A percentile compares a stretch with the other conserved stretches of the same genome.
Evolutionary conservation across 495 filamentous ascomycete genomes (phyloP).

Genomic region (Diplogelasinospora grovesii): DNA sequence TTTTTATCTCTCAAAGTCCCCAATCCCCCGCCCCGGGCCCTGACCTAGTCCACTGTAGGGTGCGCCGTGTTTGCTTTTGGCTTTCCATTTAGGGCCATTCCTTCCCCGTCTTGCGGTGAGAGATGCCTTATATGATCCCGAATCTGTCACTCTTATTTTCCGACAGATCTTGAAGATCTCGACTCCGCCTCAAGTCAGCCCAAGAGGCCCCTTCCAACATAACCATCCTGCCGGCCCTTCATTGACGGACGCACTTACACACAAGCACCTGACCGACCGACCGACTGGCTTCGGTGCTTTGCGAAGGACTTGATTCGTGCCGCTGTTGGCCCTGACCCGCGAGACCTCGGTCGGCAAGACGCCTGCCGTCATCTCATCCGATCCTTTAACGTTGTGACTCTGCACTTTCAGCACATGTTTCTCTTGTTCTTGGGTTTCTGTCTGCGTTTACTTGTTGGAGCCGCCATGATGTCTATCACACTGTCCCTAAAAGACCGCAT

Average conservation of each 20-base stretch:
- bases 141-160: no score
- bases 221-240: no score
- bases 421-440: background rate
- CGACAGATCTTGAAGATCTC: no score
- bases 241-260: no score
- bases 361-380: no score
- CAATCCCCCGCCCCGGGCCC: no score
- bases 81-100: constrained; percentile 2
- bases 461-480: constrained; percentile 4
- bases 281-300: background rate
- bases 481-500: constrained; percentile 42
- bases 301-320: background rate
- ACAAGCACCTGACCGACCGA: no score
- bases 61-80: background rate
- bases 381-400: no score
- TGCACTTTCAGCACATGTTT: background rate
- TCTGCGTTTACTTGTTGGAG: background rate
- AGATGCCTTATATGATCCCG: background rate
- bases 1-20: constrained; percentile 12
- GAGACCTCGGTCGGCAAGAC: no score
- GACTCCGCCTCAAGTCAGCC: background rate
- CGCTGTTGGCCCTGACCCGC: background rate
- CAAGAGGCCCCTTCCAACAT: no score
- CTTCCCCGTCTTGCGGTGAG: background rate
- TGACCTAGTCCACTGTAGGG: no score